A percentile compares a stretch with the other conserved stretches of the same genome.
Evolutionary conservation across 2,329 filamentous ascomycete genomes (phyloP).

Genomic region (Neonectria ditissima): DNA sequence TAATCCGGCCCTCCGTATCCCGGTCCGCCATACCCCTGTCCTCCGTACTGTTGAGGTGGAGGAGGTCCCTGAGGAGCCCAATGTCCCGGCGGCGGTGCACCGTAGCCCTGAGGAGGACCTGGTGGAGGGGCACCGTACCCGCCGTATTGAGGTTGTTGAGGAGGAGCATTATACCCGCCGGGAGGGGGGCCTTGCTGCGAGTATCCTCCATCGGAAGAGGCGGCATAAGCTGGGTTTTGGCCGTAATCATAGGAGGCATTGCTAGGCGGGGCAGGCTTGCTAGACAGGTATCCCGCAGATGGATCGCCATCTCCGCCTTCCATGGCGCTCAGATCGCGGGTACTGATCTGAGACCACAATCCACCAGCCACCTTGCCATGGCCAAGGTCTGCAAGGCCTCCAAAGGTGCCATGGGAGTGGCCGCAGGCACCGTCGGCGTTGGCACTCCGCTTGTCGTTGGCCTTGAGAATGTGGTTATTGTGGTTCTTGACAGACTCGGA

Average conservation of each 20-base stretch:
- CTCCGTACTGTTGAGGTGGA: conserved; percentile 47
- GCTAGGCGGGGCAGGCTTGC: conserved; percentile 52
- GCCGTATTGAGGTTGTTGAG: conserved; percentile 50
- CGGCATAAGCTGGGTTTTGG: conserved; percentile 48
- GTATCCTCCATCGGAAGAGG: conserved; percentile 38
- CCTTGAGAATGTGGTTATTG: conserved; percentile 77
- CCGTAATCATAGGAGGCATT: conserved; percentile 57
- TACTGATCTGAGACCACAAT: conserved; percentile 71
- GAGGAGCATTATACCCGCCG: conserved; percentile 43
- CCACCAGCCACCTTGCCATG: conserved; percentile 70
- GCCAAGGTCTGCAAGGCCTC: conserved; percentile 44
- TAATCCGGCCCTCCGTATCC: conserved; percentile 8
- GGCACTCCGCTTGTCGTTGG: conserved; percentile 47
- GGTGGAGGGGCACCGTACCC: conserved; percentile 45
- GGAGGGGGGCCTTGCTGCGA: conserved; percentile 39
- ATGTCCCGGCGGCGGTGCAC: conserved; percentile 46
- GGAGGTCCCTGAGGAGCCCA: conserved; percentile 44
- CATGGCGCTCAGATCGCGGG: conserved; percentile 68
- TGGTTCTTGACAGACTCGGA: conserved; percentile 86
- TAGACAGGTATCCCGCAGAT: conserved; percentile 52
- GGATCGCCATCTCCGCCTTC: conserved; percentile 59
- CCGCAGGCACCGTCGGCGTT: conserved; percentile 49
- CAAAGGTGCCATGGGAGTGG: conserved; percentile 58
- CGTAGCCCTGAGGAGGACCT: conserved; percentile 35
- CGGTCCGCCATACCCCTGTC: conserved; percentile 38